Evolutionary conservation across 768 basidiomycete species (phyloP), one percentile per base, ranked within the genome.

Genomic region (Amanita exitialis): DNA sequence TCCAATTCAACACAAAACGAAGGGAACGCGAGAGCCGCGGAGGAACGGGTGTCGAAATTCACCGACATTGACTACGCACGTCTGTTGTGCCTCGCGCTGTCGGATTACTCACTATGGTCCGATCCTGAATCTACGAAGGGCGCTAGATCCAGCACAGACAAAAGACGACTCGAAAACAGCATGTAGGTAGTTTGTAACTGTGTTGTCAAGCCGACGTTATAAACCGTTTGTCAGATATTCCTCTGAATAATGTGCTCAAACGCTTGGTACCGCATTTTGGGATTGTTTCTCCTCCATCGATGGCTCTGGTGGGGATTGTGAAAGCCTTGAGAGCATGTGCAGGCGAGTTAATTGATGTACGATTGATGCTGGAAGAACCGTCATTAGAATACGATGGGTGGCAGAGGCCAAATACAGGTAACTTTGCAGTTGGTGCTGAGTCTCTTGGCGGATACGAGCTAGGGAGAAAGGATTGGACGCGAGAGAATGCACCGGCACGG

Each of bases 61-160:
- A 47, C 59, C 3, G 64, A 71, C 15, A 70, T 73, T 38, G 82
- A 82, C 54, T 70, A 75, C 43, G 72, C 73, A 3, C 62, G 63
- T 8, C 67, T 87, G 30, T 56, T 83, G 18, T 66, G 64, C 44
- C 73, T 90, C 3, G 74, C 86, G 0, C 65, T 91, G n/a, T 85
- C 86, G 4, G 78, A 87, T 58, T 78, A 87, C 62, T 70, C 74
- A 6, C 61, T 89, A 7, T 90, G 85, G 86, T 59, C 64, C 3
- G 76, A 86, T 57, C 64, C 74, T 0, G 79, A 80, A 46, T 59
- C 30, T 86, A 8, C 66, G 77, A 21, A 63, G 71, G 47, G 71
- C 66, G 27, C 64, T 83, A 12, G 78, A 78, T 13, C n/a, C 36
- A 41, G 10, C 23, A 30, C 45, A 46, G 57, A 61, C 30, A 59